Evolutionary conservation across 306 rosid species (phyloP), one percentile per base, ranked within the genome.

Genomic region (Quercus variabilis): DNA sequence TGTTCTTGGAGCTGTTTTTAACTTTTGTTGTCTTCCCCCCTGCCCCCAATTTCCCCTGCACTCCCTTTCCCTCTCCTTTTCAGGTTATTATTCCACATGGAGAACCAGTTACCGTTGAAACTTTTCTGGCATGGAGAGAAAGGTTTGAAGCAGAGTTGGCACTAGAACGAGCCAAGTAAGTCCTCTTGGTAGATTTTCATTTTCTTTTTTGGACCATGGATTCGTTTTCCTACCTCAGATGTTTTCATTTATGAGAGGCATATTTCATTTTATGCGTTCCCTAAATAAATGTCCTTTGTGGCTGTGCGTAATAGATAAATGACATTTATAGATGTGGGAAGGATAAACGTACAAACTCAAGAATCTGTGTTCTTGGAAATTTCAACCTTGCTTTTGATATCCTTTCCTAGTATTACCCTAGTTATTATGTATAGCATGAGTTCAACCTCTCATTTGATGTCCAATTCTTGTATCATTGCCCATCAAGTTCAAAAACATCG

Each of bases 81-180:
- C 85, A 93, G 99, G 55, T 93, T 83, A 86, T 96, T 74, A 33
- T 96, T 79, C 99, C 99, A 23, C 99, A 96, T 68, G 99, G 99
- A 81, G 98, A 96, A 82, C 92, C 96, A 18, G 99, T 96, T 80
- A 96, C 98, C 5, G 74, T 91, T 59, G 99, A 93, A 43, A 91
- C 94, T 68, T 96, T 96, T 91, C 78, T 90, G 90, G 93, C 94
- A 63, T 96, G 99, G 99, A 90, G 99, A 84, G 99, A 96, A 73
- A 91, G 93, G 85, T 96, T 90, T 87, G 99, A 96, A 91, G 99
- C 98, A 58, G 99, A 96, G 76, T 86, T 93, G 76, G 99, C 99
- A 76, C 88, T 96, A 58, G 97, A 91, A 80, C 94, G 99, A 89
- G 99, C 99, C 90, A 96, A 96, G 99, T 96, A 91, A 89, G 97